Percentiles rank a stretch among this genome's conserved stretches.
phyloP scores from a whole-genome alignment of 2,329 filamentous ascomycete species.

The Cladophialophora yegresii region DNA sequence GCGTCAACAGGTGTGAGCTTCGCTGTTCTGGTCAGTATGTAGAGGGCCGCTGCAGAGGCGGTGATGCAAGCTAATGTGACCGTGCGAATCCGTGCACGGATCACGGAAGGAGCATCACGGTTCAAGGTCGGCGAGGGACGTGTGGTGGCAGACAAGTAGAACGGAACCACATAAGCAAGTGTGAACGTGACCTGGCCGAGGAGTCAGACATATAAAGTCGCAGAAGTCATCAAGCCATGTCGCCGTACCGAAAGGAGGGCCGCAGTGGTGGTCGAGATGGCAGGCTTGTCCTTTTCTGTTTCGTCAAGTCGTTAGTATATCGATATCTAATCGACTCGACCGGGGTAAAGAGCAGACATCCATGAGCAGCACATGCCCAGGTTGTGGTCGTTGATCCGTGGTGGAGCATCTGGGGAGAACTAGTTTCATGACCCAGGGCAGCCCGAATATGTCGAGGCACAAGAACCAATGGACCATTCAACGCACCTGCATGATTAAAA shows the following conservation, averaged over 20 bases:
- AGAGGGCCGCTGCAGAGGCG: conserved; percentile 67
- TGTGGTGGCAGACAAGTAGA: conserved; percentile 79
- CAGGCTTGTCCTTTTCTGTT: conserved; percentile 42
- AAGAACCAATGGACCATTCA: conserved; percentile 26
- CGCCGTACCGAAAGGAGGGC: conserved; percentile 45
- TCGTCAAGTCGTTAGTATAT: conserved; percentile 23
- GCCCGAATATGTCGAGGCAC: conserved; percentile 6
- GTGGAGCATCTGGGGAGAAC: conserved; percentile 17
- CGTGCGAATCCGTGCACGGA: conserved; percentile 78
- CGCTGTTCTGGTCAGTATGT: conserved; percentile 62
- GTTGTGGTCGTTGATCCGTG: not conserved
- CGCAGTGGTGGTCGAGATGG: conserved; percentile 43
- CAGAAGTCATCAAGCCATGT: not conserved
- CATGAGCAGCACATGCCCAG: conserved; percentile 4
- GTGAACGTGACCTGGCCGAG: conserved; percentile 68
- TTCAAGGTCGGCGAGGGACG: conserved; percentile 76
- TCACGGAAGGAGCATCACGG: conserved; percentile 85
- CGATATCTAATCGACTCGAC: conserved; percentile 23
- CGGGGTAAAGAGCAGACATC: conserved; percentile 4
- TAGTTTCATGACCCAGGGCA: conserved; percentile 26
- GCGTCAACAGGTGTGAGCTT: conserved; percentile 56
- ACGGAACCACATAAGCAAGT: conserved; percentile 83
- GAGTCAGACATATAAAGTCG: conserved; percentile 9
- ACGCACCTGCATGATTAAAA: conserved; percentile 33
- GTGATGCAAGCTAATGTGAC: conserved; percentile 74